Percentiles rank a stretch among this genome's conserved stretches.
These are phyloP conservation scores for Irpex sp. DNA, from an alignment of 1,284 basidiomycete species.

Conservation along the genomic window DNA sequence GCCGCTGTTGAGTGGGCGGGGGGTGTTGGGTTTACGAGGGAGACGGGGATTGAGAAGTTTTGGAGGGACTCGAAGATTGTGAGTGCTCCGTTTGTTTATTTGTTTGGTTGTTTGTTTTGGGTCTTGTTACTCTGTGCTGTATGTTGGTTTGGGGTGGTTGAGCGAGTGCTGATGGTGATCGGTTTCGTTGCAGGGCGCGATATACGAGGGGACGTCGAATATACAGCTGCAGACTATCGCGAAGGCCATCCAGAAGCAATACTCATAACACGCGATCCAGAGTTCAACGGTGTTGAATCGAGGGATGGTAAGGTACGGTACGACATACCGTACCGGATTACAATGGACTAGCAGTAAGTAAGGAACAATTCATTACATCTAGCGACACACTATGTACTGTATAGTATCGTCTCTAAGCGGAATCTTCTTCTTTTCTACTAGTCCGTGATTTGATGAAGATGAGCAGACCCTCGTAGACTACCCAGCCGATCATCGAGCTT, in stretches of 20 bases:
- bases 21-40: conserved; percentile 88
- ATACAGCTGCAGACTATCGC: conserved; percentile 98
- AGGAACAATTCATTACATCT: no score
- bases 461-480: conserved; percentile 83
- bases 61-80: conserved; percentile 96
- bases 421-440: background rate
- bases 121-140: no score
- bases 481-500: conserved; percentile 92
- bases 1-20: conserved; percentile 96
- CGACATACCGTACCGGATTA: no score
- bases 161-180: background rate
- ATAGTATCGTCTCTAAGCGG: background rate
- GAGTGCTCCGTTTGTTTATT: no score
- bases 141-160: no score
- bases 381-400: no score
- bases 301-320: no score
- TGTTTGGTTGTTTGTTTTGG: no score
- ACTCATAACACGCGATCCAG: conserved; percentile 36
- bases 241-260: conserved; percentile 78
- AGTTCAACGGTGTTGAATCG: background rate
- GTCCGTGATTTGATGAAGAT: conserved; percentile 44
- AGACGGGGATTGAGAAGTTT: conserved; percentile 92
- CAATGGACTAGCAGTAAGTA: no score
- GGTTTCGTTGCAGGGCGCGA: conserved; percentile 60
- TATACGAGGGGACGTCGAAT: conserved; percentile 95